Percentiles rank a stretch among this genome's conserved stretches.
These are phyloP conservation scores for Chaetomiaceae sp. DNA, from an alignment of 2,329 filamentous ascomycete species.

Conservation along the genomic window DNA sequence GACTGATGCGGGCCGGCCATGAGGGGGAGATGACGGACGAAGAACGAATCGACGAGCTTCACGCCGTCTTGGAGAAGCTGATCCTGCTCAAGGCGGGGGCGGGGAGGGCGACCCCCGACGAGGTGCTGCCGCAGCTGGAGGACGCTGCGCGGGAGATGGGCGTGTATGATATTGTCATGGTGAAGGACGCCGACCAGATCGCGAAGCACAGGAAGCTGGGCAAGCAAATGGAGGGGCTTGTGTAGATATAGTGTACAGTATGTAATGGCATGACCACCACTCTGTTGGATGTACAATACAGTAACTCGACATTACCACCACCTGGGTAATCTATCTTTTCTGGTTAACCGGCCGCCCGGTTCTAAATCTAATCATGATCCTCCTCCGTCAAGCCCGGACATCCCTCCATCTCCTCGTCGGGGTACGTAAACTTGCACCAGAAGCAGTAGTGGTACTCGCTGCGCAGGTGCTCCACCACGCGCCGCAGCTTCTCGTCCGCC, in stretches of 20 bases:
- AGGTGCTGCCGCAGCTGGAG: conserved; percentile 22
- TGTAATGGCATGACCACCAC: not conserved
- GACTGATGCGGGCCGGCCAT: conserved; percentile 14
- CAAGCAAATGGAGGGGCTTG: not conserved
- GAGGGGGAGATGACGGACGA: conserved; percentile 21
- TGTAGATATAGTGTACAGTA: conserved; percentile 14
- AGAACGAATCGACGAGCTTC: conserved; percentile 26
- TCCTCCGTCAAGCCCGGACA: conserved; percentile 87
- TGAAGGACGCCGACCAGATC: conserved; percentile 20
- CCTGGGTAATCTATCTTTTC: too few species aligned
- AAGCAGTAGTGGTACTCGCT: conserved; percentile 79
- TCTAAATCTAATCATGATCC: conserved; percentile 54
- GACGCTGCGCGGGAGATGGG: conserved; percentile 28
- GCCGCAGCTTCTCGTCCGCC: conserved; percentile 59
- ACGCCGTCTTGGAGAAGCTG: conserved; percentile 26
- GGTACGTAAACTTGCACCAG: conserved; percentile 88
- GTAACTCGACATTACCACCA: too few species aligned
- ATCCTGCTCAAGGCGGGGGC: conserved; percentile 24
- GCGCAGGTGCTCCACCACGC: conserved; percentile 65
- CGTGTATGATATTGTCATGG: conserved; percentile 26
- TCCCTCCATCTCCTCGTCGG: conserved; percentile 69
- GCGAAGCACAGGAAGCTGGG: conserved; percentile 20
- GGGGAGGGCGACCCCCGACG: conserved; percentile 8
- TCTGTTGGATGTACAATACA: not conserved
- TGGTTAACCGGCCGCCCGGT: not conserved